Conservation (phyloP, 805 yeast species). For the Pichia nakasei region DNA sequence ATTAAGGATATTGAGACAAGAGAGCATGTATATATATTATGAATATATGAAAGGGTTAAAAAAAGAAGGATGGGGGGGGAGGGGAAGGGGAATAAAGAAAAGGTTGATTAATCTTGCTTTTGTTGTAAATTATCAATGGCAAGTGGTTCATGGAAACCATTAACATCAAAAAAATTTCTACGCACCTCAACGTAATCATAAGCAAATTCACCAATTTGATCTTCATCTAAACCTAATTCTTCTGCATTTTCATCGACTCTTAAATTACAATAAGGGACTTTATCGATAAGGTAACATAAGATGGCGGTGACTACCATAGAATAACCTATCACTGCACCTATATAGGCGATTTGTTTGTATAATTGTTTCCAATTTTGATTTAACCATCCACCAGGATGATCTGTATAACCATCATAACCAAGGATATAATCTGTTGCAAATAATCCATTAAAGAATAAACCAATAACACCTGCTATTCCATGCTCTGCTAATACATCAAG, state of each 20-base stretch:
- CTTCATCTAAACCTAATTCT: conserved; percentile 87
- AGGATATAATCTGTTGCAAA: conserved; percentile 84
- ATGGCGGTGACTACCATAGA: conserved; percentile 68
- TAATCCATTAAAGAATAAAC: conserved; percentile 78
- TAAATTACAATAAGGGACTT: conserved; percentile 72
- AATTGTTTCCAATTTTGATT: conserved; percentile 85
- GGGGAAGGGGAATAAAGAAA: too few relatives aligned
- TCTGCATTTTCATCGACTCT: conserved; percentile 82
- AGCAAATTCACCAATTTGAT: conserved; percentile 98
- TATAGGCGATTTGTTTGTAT: conserved; percentile 81
- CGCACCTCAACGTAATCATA: conserved; percentile 96
- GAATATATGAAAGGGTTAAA: too few relatives aligned
- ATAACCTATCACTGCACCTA: conserved; percentile 67
- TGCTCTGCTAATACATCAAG: conserved; percentile 97
- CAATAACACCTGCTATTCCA: conserved; percentile 92
- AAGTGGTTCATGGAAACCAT: conserved; percentile 9
- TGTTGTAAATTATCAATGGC: too few relatives aligned
- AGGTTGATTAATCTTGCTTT: too few relatives aligned
- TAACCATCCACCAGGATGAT: conserved; percentile 87
- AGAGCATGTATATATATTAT: not conserved
- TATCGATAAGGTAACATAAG: conserved; percentile 63
- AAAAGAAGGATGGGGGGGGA: too few relatives aligned
- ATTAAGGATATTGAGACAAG: not conserved
- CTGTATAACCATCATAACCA: conserved; percentile 82
- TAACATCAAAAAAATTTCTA: conserved; percentile 63